Base-by-base conservation (phyloP, 306 rosid species). In the Prunus mongolica region DNA sequence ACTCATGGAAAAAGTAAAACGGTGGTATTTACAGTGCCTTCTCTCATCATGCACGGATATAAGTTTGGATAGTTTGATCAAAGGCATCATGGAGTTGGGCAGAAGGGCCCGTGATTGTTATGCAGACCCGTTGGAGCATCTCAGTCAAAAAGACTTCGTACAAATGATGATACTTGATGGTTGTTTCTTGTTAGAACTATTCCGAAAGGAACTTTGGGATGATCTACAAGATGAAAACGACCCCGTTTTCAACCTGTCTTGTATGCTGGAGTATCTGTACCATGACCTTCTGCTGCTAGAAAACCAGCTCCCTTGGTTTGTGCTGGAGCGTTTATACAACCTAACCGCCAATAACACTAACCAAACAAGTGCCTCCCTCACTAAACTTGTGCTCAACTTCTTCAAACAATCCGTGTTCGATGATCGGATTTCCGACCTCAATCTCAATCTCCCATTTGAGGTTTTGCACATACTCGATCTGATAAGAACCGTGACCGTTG, bases 121-220 rank as follows among this genome's bases (percentile, higher is more conserved):
- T 44, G 76, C 38, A 0, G 60, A 45, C 2, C 30, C 30, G 3
- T 14, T 69, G 2, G 12, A 2, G 2, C 14, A 2, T 12, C 14
- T 44, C 49, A 28, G 1, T 3, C 3, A 5, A 0, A 20, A 24
- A 0, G 20, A 75, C 11, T 63, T 80, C 25, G 13, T 69, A 13
- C 61, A 71, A 46, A 60, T 81, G 24, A 32, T 81, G 74, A 60
- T 76, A 2, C 20, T 71, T 24, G 84, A 81, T n/a, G 81, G 74
- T 55, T 81, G 81, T 65, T 81, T 81, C 68, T 9, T 81, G 18
- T 3, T 80, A 8, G 80, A 80, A 68, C 56, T 80, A 2, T 69
- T 80, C 49, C 76, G 61, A 2, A 80, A 69, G 66, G 8, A 18
- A 6, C 19, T 18, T 11, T 3, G 16, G 18, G 2, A 11, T 2